Evolutionary conservation across 306 rosid genomes (phyloP), one percentile per base, ranked within the genome.

Genomic region (Arachis hypogaea): DNA sequence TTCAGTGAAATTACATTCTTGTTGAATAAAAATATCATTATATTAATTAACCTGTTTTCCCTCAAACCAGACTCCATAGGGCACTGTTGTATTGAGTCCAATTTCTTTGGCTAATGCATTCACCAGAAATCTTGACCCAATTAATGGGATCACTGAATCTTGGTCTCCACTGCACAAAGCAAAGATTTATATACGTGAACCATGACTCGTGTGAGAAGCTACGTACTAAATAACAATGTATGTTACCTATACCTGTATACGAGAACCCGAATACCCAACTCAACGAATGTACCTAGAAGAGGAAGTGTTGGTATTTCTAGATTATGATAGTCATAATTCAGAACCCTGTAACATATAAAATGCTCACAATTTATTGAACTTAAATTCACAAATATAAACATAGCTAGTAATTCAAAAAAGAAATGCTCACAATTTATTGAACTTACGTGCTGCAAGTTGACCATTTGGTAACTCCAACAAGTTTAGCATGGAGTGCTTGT

Each of bases 401-500:
- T 22, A 22, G 28, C 1, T 22, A 22, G 28, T 22, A 22, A 22
- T 22, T 22, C 28, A 1, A 22, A 22, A 22, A 22, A 22, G 28
- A 22, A 22, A 14, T 14, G 14, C 14, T 14, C 14, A 14, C 14
- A 14, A 14, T 14, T 14, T 14, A 14, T 14, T 14, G 14, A 14
- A 14, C 14, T 74, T 83, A 88, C 97, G n/a, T 33, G 90, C 88
- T 91, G 82, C 94, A 91, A 59, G 73, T 64, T 10, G 78, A 72
- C 93, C 92, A 86, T 8, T 3, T 56, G 5, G 72, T 61, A 62
- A 85, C 77, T 46, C 90, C 86, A 1, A 91, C 83, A 29, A 91
- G 89, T 77, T 72, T 76, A 51, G 94, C 94, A 78, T 88, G 94
- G 43, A 91, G 87, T 57, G 90, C 89, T 16, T 77, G 62, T 51